Base-by-base conservation (phyloP, 2,329 filamentous ascomycete species). In the Ascochyta fabae region DNA sequence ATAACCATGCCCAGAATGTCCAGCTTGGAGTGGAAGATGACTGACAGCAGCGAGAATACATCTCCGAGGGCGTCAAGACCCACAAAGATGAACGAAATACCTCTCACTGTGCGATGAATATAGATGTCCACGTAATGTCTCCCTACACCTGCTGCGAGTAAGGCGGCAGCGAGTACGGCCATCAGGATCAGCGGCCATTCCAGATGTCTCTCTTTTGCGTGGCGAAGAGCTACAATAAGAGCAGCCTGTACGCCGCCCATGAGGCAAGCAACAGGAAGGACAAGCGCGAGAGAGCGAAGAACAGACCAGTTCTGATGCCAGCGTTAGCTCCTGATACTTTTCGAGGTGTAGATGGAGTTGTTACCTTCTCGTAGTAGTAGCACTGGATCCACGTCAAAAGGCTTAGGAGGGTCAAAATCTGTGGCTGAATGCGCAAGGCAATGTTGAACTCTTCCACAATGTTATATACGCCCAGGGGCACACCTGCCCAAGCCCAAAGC, bases 41-140 rank as follows among this genome's bases (percentile, higher is more conserved):
- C 78, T 0, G 87, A 88, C 3, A 87, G 69, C 0, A 91, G 75
- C 0, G 87, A 90, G 49, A 87, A 87, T 3, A 91, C 69, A 69
- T 91, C 88, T 0, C 88, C 88, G 0, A 85, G 79, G 0, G 87
- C 88, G 72, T 91, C 88, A 39, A 91, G 88, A 1, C 79, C 85
- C 0, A 89, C 87, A 61, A 91, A 91, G 2, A 89, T 76, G 70
- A 91, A 90, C 1, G 87, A 89, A 35, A 91, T 90, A 7, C 88
- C 88, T 13, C 86, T 80, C 1, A 90, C 88, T 0, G 87, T 89
- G 6, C 84, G 81, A 61, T 89, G 83, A 2, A 80, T 68, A 65
- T 84, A 89, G 22, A 91, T 90, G 59, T 91, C 88, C 78, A 83
- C 84, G 64, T 90, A 91, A 68, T 91, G 87, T 2, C 84, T 77